These are phyloP conservation scores for Przewalskia tangutica DNA, from an alignment of 257 asterid species.

Conservation along the genomic window DNA sequence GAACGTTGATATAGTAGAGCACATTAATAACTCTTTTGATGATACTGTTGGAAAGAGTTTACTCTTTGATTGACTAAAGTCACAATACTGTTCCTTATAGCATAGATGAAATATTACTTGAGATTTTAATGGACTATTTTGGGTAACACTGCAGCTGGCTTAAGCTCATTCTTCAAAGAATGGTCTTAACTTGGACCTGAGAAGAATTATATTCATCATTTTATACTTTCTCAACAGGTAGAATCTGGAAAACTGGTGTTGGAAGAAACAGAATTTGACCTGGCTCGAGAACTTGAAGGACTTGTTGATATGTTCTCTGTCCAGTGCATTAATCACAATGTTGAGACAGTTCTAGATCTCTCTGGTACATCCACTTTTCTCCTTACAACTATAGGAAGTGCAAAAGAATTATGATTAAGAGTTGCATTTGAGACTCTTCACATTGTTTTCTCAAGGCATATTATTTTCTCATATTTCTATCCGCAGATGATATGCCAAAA, in stretches of 20 bases:
- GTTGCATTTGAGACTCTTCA: not conserved
- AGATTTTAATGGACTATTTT: not conserved
- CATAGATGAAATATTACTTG: not conserved
- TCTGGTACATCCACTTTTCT: constrained; percentile 38
- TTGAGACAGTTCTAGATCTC: constrained; percentile 79
- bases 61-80: not conserved
- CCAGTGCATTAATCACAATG: constrained; percentile 80
- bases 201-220: not conserved
- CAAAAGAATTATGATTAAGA: not conserved
- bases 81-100: no score
- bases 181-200: not conserved
- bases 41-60: not conserved
- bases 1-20: not conserved
- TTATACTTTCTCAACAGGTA: constrained; percentile 40
- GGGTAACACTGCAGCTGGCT: not conserved
- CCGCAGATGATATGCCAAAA: constrained; percentile 88
- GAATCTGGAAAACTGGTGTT: constrained; percentile 88
- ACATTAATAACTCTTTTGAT: not conserved
- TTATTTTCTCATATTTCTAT: constrained; percentile 1
- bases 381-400: not conserved
- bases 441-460: not conserved
- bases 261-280: constrained; percentile 82
- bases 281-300: constrained; percentile 92
- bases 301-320: constrained; percentile 87
- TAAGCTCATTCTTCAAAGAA: not conserved